Base-by-base conservation (phyloP, 2,329 filamentous ascomycete genomes). In the Bipolaris gigantea region DNA sequence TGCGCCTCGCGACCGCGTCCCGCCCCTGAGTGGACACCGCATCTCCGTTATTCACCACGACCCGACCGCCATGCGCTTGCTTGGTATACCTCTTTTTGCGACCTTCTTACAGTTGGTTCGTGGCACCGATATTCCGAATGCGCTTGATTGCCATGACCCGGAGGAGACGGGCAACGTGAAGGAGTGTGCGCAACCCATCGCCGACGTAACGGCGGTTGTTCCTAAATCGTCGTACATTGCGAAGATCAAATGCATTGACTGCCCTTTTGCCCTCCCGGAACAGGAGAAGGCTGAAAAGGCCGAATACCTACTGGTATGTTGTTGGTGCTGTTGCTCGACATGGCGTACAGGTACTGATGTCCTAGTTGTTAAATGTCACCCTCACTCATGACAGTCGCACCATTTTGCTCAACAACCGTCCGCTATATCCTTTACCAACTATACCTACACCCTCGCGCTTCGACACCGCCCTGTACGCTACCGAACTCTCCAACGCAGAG, bases 331-430 rank as follows among this genome's bases (percentile, higher is more conserved):
- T 11, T 10, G 11, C 11, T 6, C 16, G 27, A 30, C 13, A 33
- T 25, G 34, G 4, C 27, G 21, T 15, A 3, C 16, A 25, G 5
- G 40, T 40, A 36, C 54, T 53, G 39, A 56, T 19, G 21, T 40
- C 23, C 10, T 39, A 70, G 71, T 59, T 72, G 49, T 66, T 69
- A 49, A 72, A 73, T 50, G 48, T 73, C 47, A 62, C 67, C 15
- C 61, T 73, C 32, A 60, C 68, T 7, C 60, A 63, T 46, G 63
- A 72, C 46, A 64, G 63, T 27, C 64, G 61, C 32, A 65, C 64
- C 21, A 38, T 66, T 5, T 55, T 71, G 8, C 60, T 73, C 10
- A 70, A 73, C 39, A 48, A 56, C 25, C 38, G 60, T 9, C 60
- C 62, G 13, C 61, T 73, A 18, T 67, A 66, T 41, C 71, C 70